Evolutionary conservation across 352 stramenopile genomes (phyloP).

Genomic region (Globisporangium sylvaticum): DNA sequence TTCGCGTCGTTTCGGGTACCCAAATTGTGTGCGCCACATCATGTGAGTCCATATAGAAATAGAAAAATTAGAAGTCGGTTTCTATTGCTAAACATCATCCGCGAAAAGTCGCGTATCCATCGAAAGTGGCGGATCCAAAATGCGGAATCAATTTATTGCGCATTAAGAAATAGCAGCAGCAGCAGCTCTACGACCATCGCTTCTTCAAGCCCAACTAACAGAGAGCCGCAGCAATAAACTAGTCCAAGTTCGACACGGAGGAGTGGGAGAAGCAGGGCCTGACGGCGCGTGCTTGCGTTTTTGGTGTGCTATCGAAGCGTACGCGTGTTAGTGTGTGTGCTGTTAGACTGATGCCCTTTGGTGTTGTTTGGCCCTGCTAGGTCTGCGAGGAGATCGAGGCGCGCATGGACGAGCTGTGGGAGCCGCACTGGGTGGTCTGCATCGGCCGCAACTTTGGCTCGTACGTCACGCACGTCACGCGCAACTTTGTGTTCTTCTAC

Average conservation of each 20-base stretch:
- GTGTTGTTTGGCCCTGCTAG: slow-evolving; percentile 18
- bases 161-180: not conserved
- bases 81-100: not conserved
- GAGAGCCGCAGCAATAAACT: not conserved
- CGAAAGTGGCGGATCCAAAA: not conserved
- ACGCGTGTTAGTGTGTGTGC: not conserved
- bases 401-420: slow-evolving; percentile 73
- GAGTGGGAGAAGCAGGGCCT: slow-evolving; percentile 83
- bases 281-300: slow-evolving; percentile 24
- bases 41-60: slow-evolving; percentile 7
- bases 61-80: not conserved
- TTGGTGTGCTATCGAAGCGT: not conserved
- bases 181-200: not conserved
- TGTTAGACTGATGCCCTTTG: not conserved
- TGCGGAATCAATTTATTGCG: not conserved
- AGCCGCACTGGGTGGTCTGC: slow-evolving; percentile 82
- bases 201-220: not conserved
- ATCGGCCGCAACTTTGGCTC: slow-evolving; percentile 92
- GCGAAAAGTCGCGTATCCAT: slow-evolving; percentile 9
- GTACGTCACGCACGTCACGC: slow-evolving; percentile 91
- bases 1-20: slow-evolving; percentile 9
- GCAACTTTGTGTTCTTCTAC: slow-evolving; percentile 92
- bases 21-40: not conserved
- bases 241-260: slow-evolving; percentile 65
- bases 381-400: slow-evolving; percentile 81